A percentile compares a stretch with the other conserved stretches of the same genome.
These are phyloP conservation scores for Starmerella powellii DNA, from an alignment of 805 yeast genomes.

Conservation along the genomic window DNA sequence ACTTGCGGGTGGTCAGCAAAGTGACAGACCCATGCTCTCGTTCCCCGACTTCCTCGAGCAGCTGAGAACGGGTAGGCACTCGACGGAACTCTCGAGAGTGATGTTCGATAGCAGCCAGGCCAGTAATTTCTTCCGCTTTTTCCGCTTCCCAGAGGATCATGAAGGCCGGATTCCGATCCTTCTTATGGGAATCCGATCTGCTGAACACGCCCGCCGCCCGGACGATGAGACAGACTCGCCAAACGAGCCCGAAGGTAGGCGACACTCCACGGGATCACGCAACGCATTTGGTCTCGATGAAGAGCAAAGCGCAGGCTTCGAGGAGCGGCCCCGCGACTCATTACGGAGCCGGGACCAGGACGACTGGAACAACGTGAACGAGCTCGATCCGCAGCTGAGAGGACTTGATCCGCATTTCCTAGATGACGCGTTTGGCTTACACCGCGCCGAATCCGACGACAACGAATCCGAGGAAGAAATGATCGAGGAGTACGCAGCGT, in stretches of 20 bases:
- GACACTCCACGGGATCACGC: not conserved
- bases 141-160: constrained; percentile 19
- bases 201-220: constrained; percentile 11
- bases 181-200: constrained; percentile 40
- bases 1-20: no score
- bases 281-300: not conserved
- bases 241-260: not conserved
- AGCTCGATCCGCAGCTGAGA: not conserved
- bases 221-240: not conserved
- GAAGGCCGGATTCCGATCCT: constrained; percentile 35
- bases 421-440: no score
- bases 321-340: no score
- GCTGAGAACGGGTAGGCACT: constrained; percentile 13
- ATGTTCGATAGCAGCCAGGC: constrained; percentile 7
- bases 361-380: not conserved
- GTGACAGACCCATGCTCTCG: not conserved
- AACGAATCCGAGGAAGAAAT: no score
- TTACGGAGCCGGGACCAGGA: no score
- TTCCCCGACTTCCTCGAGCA: constrained; percentile 16
- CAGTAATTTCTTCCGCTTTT: constrained; percentile 19
- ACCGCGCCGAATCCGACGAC: no score
- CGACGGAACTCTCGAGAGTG: constrained; percentile 11
- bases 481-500: no score
- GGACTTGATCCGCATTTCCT: not conserved
- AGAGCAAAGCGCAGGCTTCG: no score